Conservation (phyloP, 2,329 filamentous ascomycete species). For the Byssothecium circinans region DNA sequence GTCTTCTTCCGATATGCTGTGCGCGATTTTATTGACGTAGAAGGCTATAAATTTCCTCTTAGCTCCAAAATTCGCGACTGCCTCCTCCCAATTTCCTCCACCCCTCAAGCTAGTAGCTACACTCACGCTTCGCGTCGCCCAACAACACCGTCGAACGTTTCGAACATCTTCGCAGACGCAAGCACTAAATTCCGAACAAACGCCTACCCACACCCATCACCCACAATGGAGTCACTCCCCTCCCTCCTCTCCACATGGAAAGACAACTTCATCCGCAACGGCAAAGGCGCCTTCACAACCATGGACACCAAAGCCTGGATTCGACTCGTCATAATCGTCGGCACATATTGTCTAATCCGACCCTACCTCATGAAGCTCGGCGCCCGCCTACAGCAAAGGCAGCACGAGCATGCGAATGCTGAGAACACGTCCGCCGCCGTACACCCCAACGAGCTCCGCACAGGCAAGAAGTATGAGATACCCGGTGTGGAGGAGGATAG, state of each 20-base stretch:
- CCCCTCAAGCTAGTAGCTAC: too few relatives aligned
- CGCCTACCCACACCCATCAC: too few relatives aligned
- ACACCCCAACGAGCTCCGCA: slow-evolving; percentile 38
- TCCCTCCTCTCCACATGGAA: slow-evolving; percentile 35
- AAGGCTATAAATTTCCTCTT: neutral
- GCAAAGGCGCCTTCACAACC: slow-evolving; percentile 46
- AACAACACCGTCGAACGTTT: too few relatives aligned
- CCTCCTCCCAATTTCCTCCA: neutral
- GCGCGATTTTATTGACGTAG: neutral
- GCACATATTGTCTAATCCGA: slow-evolving; percentile 70
- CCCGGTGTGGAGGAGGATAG: slow-evolving; percentile 57
- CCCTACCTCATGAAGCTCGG: slow-evolving; percentile 73
- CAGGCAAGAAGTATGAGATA: slow-evolving; percentile 50
- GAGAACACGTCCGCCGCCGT: slow-evolving; percentile 37
- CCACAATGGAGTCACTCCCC: slow-evolving; percentile 8
- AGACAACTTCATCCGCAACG: slow-evolving; percentile 45
- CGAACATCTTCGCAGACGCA: too few relatives aligned
- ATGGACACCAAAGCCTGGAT: slow-evolving; percentile 56
- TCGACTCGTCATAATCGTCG: slow-evolving; percentile 70
- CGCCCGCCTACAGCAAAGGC: slow-evolving; percentile 63
- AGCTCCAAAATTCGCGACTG: neutral
- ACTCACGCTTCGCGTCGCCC: too few relatives aligned
- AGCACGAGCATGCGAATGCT: slow-evolving; percentile 59
- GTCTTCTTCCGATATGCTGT: neutral
- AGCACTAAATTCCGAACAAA: too few relatives aligned